A percentile compares a stretch with the other conserved stretches of the same genome.
Evolutionary conservation across 2,329 filamentous ascomycete species (phyloP).

Genomic region (Epichloe festucae): DNA sequence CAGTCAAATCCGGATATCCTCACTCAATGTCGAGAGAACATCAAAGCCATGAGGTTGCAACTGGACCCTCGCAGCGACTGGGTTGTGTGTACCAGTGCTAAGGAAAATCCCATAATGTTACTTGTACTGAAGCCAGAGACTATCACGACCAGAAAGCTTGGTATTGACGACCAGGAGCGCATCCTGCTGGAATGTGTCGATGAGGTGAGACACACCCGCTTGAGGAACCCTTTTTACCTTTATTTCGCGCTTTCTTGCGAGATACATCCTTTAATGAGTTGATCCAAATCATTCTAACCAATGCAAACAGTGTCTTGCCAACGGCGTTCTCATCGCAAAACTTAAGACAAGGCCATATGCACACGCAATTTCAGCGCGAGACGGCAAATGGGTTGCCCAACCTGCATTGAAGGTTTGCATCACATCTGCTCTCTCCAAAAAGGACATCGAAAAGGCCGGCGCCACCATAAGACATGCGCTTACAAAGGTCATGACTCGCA

Average conservation of each 20-base stretch:
- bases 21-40: constrained; percentile 68
- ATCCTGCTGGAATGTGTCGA: constrained; percentile 88
- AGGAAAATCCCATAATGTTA: constrained; percentile 79
- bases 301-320: constrained; percentile 54
- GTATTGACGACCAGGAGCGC: constrained; percentile 65
- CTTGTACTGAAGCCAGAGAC: constrained; percentile 75
- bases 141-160: constrained; percentile 55
- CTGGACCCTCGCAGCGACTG: constrained; percentile 90
- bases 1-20: constrained; percentile 80
- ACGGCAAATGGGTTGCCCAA: constrained; percentile 54
- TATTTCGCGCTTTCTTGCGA: too few species aligned
- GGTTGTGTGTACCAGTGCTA: constrained; percentile 67
- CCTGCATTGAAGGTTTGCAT: constrained; percentile 87
- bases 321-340: constrained; percentile 79
- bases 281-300: neutral
- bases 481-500: constrained; percentile 73
- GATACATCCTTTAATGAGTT: neutral
- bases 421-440: constrained; percentile 81
- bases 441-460: constrained; percentile 92
- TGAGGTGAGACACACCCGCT: constrained; percentile 50
- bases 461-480: constrained; percentile 80
- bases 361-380: constrained; percentile 50
- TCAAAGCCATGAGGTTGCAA: constrained; percentile 71
- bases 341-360: constrained; percentile 66
- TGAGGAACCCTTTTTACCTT: neutral